Conservation (phyloP, 495 filamentous ascomycete species). For the Tuber aestivum region DNA sequence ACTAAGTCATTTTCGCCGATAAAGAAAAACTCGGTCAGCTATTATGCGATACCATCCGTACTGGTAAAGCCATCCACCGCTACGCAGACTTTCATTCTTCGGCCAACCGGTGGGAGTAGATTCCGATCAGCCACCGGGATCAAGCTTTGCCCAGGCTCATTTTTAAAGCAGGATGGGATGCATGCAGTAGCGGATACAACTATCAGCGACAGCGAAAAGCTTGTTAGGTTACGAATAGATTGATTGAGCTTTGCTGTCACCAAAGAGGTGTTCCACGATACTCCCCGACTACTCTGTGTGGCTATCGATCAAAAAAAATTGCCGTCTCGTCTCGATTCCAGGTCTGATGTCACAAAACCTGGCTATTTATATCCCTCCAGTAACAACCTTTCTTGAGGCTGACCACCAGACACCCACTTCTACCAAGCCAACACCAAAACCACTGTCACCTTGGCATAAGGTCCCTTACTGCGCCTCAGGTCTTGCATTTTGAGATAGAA, state of each 20-base stretch:
- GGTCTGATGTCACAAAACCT: neutral
- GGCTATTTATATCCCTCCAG: neutral
- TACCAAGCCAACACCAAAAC: neutral
- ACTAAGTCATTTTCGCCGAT: neutral
- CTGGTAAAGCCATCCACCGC: neutral
- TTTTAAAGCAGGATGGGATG: neutral
- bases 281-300: neutral
- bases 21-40: neutral
- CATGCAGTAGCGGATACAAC: neutral
- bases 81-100: neutral
- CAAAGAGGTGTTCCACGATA: neutral
- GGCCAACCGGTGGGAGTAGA: neutral
- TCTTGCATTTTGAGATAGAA: neutral
- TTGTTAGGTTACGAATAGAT: neutral
- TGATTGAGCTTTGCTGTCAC: neutral
- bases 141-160: neutral
- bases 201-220: neutral
- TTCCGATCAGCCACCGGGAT: neutral
- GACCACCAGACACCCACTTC: neutral
- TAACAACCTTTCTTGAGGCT: neutral
- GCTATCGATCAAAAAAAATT: neutral
- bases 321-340: neutral
- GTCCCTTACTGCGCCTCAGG: neutral
- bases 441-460: neutral
- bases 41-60: neutral